Evolutionary conservation across 345 rosid species (phyloP).

Genomic region (Fremontodendron californicum): DNA sequence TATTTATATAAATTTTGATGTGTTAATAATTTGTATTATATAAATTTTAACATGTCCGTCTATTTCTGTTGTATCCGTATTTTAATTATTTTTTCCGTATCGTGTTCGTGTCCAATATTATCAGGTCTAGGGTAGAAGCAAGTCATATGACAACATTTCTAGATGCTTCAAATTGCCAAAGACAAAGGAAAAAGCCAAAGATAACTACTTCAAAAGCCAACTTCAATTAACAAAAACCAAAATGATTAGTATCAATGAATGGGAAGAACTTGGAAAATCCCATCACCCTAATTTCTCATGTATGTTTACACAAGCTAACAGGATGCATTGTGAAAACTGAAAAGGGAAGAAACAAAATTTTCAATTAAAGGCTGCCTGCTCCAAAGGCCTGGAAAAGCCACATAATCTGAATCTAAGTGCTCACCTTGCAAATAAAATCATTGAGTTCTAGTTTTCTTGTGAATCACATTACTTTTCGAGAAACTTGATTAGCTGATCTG

Average conservation of each 20-base stretch:
- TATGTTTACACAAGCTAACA: neutral
- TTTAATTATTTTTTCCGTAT: no score
- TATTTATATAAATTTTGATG: no score
- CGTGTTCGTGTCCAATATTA: no score
- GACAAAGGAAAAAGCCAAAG: neutral
- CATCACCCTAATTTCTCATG: neutral
- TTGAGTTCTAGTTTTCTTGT: neutral
- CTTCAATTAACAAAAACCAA: neutral
- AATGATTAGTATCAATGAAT: neutral
- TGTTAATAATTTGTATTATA: no score
- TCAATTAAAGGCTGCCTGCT: neutral
- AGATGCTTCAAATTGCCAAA: neutral
- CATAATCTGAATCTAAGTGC: neutral
- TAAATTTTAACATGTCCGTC: no score
- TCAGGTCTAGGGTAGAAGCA: neutral
- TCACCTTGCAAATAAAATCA: neutral
- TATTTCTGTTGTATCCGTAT: no score
- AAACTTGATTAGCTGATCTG: conserved; percentile 33
- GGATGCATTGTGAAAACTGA: neutral
- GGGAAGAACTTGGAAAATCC: neutral
- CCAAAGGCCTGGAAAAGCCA: neutral
- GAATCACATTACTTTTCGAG: conserved; percentile 52
- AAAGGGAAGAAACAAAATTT: neutral
- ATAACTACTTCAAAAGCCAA: neutral
- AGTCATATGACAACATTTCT: neutral